Percentiles rank a stretch among this genome's conserved stretches.
Evolutionary conservation across 768 basidiomycete genomes (phyloP).

Genomic region (Hygrophoropsis aurantiaca): DNA sequence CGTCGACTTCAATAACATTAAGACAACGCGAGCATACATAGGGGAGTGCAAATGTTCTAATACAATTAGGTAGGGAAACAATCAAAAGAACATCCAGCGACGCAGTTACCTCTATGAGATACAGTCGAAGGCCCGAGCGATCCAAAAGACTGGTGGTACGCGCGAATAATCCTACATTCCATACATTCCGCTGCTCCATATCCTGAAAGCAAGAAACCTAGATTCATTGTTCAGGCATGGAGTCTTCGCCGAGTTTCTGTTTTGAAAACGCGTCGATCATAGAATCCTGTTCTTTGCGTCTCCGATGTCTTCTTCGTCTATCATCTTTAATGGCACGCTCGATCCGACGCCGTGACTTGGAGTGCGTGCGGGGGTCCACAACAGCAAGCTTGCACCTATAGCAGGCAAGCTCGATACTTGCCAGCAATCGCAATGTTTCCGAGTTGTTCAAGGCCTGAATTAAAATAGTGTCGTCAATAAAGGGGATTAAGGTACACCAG

Average conservation of each 20-base stretch:
- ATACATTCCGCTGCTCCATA: no score
- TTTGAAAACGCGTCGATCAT: constrained; percentile 79
- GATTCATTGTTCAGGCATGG: no score
- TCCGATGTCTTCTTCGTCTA: constrained; percentile 73
- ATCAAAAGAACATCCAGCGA: no score
- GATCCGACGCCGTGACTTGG: constrained; percentile 66
- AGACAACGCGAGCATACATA: no score
- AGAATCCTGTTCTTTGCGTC: constrained; percentile 81
- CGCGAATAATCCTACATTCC: no score
- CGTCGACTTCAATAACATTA: no score
- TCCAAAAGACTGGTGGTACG: no score
- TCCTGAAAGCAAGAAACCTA: no score
- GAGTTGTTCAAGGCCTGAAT: constrained; percentile 76
- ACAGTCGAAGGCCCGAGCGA: no score
- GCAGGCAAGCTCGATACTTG: constrained; percentile 83
- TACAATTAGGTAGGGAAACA: no score
- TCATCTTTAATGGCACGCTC: constrained; percentile 86
- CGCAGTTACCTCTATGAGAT: no score
- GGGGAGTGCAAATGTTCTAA: no score
- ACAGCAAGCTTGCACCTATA: constrained; percentile 72
- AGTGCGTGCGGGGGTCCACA: constrained; percentile 64
- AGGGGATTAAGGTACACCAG: constrained; percentile 5
- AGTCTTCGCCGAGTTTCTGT: constrained; percentile 37
- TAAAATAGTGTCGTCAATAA: constrained; percentile 7
- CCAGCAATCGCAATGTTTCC: constrained; percentile 78